Base-by-base conservation (phyloP, 2,329 filamentous ascomycete species). In the Pestalotiopsis sp. region DNA sequence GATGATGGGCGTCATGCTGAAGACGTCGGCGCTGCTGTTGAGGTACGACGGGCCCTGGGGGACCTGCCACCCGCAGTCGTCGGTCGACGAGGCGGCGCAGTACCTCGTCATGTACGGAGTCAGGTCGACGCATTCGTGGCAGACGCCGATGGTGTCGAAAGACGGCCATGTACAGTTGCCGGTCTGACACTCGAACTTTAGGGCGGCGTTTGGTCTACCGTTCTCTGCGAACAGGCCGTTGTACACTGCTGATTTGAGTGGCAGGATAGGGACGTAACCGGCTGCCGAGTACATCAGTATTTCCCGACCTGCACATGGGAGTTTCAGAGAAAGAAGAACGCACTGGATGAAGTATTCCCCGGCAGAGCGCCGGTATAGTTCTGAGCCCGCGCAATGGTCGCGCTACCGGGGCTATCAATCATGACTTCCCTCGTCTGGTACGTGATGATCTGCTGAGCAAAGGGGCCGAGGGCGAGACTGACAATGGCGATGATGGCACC, bases 221-320 rank as follows among this genome's bases (percentile, higher is more conserved):
- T 78, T 76, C 66, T 79, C 77, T 12, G 77, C 76, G 49, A 79
- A 79, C 4, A 80, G 73, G 5, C 78, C 78, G 60, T 78, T 77
- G 64, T 80, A 80, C 6, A 80, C 77, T 2, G 77, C 76, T 1
- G 77, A 75, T 63, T 80, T 79, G 59, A 79, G 72, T 2, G 78
- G 75, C 17, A 80, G 68, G 23, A 79, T 74, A 0, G 78, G 78
- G 1, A 79, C 77, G 17, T 77, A 79, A 1, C 75, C 75, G 6
- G 76, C 75, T 68, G 12, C 20, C 5, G 3, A 65, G 41, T 1
- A 5, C 60, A 65, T 60, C 63, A 69, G 23, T 70, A 49, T 31
- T 31, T 31, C 2, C 59, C 20, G 62, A 13, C 2, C 52, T 27
- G 0, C 1, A 58, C 2, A 11, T 41, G 59, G 31, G 2, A 13